Evolutionary conservation across 1,284 basidiomycete genomes (phyloP).

Genomic region (Inonotus hispidus): DNA sequence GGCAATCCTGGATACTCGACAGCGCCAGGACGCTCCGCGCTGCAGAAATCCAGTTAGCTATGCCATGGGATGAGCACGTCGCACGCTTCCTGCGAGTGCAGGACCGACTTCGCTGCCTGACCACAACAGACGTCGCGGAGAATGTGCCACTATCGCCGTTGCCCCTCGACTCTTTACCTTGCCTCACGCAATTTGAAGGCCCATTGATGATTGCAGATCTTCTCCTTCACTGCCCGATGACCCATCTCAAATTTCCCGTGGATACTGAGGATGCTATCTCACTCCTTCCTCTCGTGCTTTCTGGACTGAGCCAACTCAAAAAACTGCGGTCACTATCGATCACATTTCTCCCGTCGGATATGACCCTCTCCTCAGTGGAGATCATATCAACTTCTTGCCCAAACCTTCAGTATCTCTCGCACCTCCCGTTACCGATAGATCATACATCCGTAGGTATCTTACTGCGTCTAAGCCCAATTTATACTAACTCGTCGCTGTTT

Average conservation of each 20-base stretch:
- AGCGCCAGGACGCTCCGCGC: constrained; percentile 1
- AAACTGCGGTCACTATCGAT: constrained; percentile 12
- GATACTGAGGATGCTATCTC: constrained; percentile 14
- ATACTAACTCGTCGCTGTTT: background rate
- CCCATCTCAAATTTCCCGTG: constrained; percentile 15
- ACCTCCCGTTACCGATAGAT: constrained; percentile 8
- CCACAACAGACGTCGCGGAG: constrained; percentile 6
- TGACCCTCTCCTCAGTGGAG: background rate
- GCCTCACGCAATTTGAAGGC: constrained; percentile 14
- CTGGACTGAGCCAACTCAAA: constrained; percentile 9
- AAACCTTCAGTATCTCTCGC: constrained; percentile 14
- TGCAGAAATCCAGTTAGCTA: constrained; percentile 1
- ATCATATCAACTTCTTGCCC: constrained; percentile 11
- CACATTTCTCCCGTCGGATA: constrained; percentile 2
- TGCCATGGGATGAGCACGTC: constrained; percentile 14
- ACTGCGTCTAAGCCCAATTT: background rate
- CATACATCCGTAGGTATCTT: constrained; percentile 2
- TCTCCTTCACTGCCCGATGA: constrained; percentile 12
- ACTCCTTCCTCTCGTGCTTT: constrained; percentile 11
- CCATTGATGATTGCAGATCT: constrained; percentile 13
- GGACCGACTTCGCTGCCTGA: constrained; percentile 4
- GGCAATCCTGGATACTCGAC: constrained; percentile 12
- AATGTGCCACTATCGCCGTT: constrained; percentile 4
- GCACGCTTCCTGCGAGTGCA: constrained; percentile 12
- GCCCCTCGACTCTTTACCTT: background rate